These are phyloP conservation scores for Ophiostoma himal-ulmi DNA, from an alignment of 2,329 filamentous ascomycete genomes.

Conservation along the genomic window DNA sequence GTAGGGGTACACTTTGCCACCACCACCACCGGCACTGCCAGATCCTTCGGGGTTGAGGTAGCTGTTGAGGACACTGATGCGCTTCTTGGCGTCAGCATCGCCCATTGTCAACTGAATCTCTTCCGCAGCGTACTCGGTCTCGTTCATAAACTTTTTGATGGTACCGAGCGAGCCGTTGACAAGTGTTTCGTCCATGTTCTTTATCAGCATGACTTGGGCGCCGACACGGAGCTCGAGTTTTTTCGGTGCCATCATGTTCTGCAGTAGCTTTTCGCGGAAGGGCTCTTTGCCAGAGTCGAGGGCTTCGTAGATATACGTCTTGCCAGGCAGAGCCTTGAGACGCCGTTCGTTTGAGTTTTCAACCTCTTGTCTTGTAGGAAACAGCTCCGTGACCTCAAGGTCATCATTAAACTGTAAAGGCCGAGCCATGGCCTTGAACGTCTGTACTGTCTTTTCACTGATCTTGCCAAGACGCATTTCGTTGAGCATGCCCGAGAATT, in stretches of 20 bases:
- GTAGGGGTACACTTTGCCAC: conserved; percentile 56
- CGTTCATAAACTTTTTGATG: conserved; percentile 68
- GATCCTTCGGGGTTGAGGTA: conserved; percentile 34
- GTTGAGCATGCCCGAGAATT: conserved; percentile 92
- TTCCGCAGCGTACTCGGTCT: conserved; percentile 36
- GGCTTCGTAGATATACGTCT: conserved; percentile 63
- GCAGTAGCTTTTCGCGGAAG: conserved; percentile 68
- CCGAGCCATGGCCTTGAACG: conserved; percentile 68
- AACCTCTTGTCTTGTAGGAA: conserved; percentile 84
- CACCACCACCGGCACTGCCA: conserved; percentile 33
- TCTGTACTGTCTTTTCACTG: conserved; percentile 64
- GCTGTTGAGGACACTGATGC: conserved; percentile 47
- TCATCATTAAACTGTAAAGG: conserved; percentile 67
- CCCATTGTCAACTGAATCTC: conserved; percentile 24
- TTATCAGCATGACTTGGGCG: conserved; percentile 99
- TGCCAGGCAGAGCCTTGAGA: conserved; percentile 65
- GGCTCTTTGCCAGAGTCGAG: conserved; percentile 67
- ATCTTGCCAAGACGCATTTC: conserved; percentile 91
- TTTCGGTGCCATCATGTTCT: conserved; percentile 90
- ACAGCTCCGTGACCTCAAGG: conserved; percentile 82
- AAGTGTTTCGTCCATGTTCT: conserved; percentile 89
- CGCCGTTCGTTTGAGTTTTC: conserved; percentile 75
- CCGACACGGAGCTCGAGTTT: conserved; percentile 76
- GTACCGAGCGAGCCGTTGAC: conserved; percentile 93
- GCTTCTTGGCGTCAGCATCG: conserved; percentile 47